Base-by-base conservation (phyloP, 352 stramenopile genomes). In the Phytophthora crassamura region DNA sequence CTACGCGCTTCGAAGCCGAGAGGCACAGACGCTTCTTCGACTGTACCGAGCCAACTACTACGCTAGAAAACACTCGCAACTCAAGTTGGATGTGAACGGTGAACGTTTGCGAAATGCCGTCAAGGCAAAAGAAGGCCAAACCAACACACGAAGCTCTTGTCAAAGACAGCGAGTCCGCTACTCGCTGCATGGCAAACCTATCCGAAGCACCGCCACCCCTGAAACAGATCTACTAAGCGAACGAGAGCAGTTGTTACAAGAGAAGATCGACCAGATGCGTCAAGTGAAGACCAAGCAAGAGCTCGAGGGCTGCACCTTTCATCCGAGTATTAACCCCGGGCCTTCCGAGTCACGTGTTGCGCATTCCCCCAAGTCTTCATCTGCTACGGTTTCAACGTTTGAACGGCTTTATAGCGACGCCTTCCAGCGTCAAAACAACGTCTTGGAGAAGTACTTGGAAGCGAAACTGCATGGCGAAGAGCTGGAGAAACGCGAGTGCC, bases 261-360 rank as follows among this genome's bases (percentile, higher is more conserved):
- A 69, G 12, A 75, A 55, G n/a, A 22, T 90, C 2, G 47, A 60
- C 5, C 55, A 72, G 47, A 43, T 90, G 52, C 76, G 74, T 0
- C 59, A 67, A n/a, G 56, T 34, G 5, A 79, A 88, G 54, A 42
- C 72, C 16, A 39, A 73, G 9, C 36, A 72, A 14, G 80, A 88
- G 34, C 30, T 88, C 5, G 69, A 75, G 14, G 67, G 84, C 25
- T 90, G 80, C 46, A 90, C 80, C 5, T 89, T 89, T 59, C 75
- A 77, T 18, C 80, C 80, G 16, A 56, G 25, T 0, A 77, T 86
- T 41, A 71, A 74, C 20, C 63, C 49, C 35, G 22, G 48, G 15
- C 46, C 62, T 15, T 45, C 35, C 16, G 15, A 41, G 15, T 12
- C 7, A 35, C 42, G 43, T 10, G 40, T 41, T 36, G 25, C 41